Percentiles rank a stretch among this genome's conserved stretches.
These are phyloP conservation scores for Biscutella laevigata DNA, from an alignment of 441 rosid species.

Conservation along the genomic window DNA sequence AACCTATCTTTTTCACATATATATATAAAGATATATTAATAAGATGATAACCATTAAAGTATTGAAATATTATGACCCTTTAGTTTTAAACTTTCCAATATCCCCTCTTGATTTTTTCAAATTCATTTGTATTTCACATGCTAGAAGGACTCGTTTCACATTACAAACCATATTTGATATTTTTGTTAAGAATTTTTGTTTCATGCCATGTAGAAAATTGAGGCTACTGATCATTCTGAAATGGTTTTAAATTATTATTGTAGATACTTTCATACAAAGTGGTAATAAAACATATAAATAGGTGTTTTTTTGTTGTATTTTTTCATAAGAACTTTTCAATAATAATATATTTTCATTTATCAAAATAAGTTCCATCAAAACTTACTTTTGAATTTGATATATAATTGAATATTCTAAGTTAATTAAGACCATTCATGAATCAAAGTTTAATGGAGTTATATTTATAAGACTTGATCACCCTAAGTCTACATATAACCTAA, in stretches of 20 bases:
- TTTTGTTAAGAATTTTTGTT: too few species aligned
- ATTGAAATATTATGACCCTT: conserved; percentile 13
- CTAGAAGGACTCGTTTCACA: not conserved
- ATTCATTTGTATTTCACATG: conserved; percentile 28
- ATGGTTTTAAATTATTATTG: too few species aligned
- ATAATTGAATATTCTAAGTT: conserved; percentile 5
- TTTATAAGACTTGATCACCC: conserved; percentile 26
- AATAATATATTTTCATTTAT: too few species aligned
- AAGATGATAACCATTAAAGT: conserved; percentile 6
- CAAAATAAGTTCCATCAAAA: too few species aligned
- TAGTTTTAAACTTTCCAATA: conserved; percentile 20
- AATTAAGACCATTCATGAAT: conserved; percentile 13
- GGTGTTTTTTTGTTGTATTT: too few species aligned
- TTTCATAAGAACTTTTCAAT: too few species aligned
- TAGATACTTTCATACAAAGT: too few species aligned
- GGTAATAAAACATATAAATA: too few species aligned
- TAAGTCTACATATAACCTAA: conserved; percentile 26
- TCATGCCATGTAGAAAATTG: too few species aligned
- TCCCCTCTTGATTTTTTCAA: conserved; percentile 6
- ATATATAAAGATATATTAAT: not conserved
- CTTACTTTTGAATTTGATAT: too few species aligned
- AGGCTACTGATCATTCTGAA: too few species aligned
- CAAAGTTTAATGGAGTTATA: conserved; percentile 16
- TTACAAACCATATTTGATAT: not conserved
- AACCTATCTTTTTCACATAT: conserved; percentile 28